These are phyloP conservation scores for Fraxinus dipetala DNA, from an alignment of 305 asterid species.

Conservation along the genomic window DNA sequence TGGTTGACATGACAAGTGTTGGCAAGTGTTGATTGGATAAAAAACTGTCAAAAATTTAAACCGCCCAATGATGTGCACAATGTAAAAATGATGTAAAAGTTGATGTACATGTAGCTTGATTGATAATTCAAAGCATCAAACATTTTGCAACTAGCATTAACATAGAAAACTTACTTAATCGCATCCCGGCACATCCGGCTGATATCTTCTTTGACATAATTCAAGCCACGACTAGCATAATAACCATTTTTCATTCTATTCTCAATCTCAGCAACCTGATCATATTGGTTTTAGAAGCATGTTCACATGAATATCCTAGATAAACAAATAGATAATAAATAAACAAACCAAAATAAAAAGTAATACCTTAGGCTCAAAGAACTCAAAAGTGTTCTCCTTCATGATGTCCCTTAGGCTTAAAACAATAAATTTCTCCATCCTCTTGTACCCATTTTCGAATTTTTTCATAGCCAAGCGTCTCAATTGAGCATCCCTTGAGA, in stretches of 20 bases:
- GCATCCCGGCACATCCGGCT: slow-evolving; percentile 92
- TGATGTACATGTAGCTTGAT: background rate
- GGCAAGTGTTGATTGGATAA: background rate
- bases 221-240: slow-evolving; percentile 81
- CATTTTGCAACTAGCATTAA: background rate
- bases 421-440: slow-evolving; percentile 75
- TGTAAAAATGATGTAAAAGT: background rate
- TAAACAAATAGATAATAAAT: slow-evolving; percentile 2
- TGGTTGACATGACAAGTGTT: background rate
- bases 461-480: slow-evolving; percentile 90
- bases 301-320: background rate
- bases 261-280: slow-evolving; percentile 80
- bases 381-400: slow-evolving; percentile 69
- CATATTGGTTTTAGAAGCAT: slow-evolving; percentile 14
- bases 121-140: background rate
- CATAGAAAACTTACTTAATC: slow-evolving; percentile 61
- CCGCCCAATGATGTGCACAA: background rate
- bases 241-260: slow-evolving; percentile 80
- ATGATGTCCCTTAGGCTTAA: slow-evolving; percentile 72
- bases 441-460: slow-evolving; percentile 75
- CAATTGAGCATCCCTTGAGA: slow-evolving; percentile 92
- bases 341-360: slow-evolving; percentile 19
- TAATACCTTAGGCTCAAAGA: slow-evolving; percentile 84
- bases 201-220: slow-evolving; percentile 81
- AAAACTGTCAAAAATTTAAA: background rate